phyloP scores from a whole-genome alignment of 2,329 filamentous ascomycete genomes.

The Alternaria sp. region DNA sequence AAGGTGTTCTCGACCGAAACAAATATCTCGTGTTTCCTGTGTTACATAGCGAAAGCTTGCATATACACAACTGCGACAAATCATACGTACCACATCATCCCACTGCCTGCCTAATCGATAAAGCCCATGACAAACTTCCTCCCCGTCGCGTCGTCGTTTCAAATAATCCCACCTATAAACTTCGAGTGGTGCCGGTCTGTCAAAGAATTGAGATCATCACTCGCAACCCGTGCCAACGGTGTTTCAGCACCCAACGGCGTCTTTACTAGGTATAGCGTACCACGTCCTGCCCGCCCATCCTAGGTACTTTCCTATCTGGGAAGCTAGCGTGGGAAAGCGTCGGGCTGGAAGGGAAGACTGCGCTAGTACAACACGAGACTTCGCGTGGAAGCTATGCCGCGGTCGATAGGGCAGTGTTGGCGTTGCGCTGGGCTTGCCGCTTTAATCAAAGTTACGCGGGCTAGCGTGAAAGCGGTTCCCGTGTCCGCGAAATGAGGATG shows the following conservation, averaged over 20 bases:
- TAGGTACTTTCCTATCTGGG: constrained; percentile 1
- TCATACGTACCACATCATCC: not conserved
- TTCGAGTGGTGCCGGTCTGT: not conserved
- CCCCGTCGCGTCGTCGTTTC: not conserved
- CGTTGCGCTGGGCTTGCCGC: not conserved
- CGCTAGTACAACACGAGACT: not conserved
- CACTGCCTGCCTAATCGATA: not conserved
- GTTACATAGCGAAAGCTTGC: not conserved
- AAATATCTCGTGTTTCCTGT: not conserved
- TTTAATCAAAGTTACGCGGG: not conserved
- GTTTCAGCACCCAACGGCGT: constrained; percentile 13
- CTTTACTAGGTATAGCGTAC: constrained; percentile 3
- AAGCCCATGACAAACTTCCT: not conserved
- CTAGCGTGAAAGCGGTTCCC: constrained; percentile 9
- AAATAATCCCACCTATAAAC: not conserved
- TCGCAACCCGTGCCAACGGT: not conserved
- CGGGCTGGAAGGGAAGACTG: not conserved
- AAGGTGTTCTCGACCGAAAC: not conserved
- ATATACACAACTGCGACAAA: not conserved
- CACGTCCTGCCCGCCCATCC: not conserved
- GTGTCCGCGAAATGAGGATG: constrained; percentile 17
- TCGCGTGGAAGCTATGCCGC: constrained; percentile 35
- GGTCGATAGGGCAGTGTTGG: constrained; percentile 3
- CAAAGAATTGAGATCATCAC: not conserved
- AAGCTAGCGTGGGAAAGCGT: not conserved